phyloP scores from a whole-genome alignment of 441 rosid genomes.

The Populus hybrid region DNA sequence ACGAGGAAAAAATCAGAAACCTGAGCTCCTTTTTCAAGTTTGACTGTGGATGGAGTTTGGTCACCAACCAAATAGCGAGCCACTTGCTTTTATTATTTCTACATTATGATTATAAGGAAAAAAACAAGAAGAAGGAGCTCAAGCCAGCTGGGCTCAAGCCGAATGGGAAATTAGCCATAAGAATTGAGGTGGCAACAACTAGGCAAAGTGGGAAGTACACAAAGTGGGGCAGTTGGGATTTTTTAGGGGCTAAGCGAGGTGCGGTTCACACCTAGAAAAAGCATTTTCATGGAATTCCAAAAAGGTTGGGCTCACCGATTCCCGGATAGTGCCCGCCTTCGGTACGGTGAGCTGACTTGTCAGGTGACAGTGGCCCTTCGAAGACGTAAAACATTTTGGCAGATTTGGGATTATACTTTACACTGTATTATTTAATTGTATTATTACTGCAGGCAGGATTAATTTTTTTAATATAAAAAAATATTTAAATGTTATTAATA shows the following conservation, averaged over 20 bases:
- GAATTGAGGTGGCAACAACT: conserved; percentile 27
- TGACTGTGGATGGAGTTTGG: conserved; percentile 7
- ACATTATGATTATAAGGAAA: too few relatives aligned
- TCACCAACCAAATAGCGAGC: conserved; percentile 9
- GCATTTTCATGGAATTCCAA: conserved; percentile 5
- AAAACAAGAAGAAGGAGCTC: not conserved
- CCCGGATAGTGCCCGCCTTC: conserved; percentile 20
- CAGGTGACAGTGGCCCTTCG: not conserved
- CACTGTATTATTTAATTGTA: too few relatives aligned
- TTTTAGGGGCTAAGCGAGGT: conserved; percentile 18
- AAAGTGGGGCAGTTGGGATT: conserved; percentile 33
- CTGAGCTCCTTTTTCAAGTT: too few relatives aligned
- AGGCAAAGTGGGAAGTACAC: not conserved
- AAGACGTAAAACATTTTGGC: not conserved
- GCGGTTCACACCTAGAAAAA: conserved; percentile 24
- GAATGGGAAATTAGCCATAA: not conserved
- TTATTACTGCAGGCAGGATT: too few relatives aligned
- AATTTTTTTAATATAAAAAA: too few relatives aligned
- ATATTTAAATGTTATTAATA: too few relatives aligned
- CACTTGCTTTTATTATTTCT: not conserved
- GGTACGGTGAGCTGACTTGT: conserved; percentile 3
- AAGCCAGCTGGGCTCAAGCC: not conserved
- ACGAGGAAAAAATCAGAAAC: not conserved
- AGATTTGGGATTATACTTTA: too few relatives aligned
- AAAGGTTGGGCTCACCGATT: conserved; percentile 13